Evolutionary conservation across 352 stramenopile species (phyloP).

Genomic region (Phytopythium boreale): DNA sequence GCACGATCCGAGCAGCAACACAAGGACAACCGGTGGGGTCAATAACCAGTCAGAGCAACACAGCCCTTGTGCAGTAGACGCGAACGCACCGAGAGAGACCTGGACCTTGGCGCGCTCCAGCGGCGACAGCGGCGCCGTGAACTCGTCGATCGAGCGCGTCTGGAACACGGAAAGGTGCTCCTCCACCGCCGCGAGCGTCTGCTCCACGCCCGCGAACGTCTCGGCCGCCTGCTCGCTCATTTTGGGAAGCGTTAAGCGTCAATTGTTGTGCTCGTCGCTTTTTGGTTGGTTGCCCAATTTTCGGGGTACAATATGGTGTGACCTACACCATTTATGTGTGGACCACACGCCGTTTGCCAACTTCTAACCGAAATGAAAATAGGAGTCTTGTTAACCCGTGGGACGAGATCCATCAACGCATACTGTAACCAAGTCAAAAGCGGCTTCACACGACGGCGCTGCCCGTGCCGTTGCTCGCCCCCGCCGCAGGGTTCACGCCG

Average conservation of each 20-base stretch:
- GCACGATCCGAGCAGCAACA: conserved; percentile 3
- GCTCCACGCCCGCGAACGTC: conserved; percentile 65
- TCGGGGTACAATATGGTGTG: neutral
- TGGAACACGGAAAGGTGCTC: conserved; percentile 66
- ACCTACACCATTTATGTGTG: neutral
- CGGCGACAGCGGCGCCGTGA: conserved; percentile 50
- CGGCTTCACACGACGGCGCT: conserved; percentile 7
- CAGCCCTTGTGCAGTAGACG: too few species aligned
- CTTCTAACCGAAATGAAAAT: neutral
- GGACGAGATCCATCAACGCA: neutral
- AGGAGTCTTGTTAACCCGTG: neutral
- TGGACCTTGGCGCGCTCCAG: conserved; percentile 83
- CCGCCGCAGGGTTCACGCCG: neutral
- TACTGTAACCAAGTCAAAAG: conserved; percentile 7
- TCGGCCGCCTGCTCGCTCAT: conserved; percentile 68
- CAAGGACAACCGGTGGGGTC: neutral
- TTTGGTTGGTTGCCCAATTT: conserved; percentile 9
- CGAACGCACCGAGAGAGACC: conserved; percentile 69
- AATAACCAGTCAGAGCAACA: neutral
- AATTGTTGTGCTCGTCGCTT: neutral
- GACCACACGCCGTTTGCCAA: neutral
- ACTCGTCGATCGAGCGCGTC: conserved; percentile 49
- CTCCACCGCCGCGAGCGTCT: conserved; percentile 76
- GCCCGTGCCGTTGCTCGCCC: conserved; percentile 2
- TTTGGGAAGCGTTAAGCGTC: neutral